Evolutionary conservation across 768 basidiomycete genomes (phyloP), one percentile per base, ranked within the genome.

Genomic region (Leucocoprinus leucothites): DNA sequence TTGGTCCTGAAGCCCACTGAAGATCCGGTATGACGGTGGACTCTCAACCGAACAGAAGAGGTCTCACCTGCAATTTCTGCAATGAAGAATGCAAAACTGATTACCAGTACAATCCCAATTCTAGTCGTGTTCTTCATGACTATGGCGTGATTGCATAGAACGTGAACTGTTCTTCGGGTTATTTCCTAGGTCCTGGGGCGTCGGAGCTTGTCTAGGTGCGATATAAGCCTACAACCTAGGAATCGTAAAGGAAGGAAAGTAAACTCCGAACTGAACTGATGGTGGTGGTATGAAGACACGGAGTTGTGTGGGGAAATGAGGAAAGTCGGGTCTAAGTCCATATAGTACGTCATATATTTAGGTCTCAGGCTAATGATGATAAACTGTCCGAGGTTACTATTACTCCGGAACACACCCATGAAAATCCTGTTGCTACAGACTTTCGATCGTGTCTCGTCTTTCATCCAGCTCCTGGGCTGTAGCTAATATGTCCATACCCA

Each of bases 1-100:
- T 74, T 79, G 0, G 81, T 82, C 43, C 73, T 74, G 62, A 82
- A 80, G 9, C 80, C 81, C 65, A 82, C 81, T 79, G 49, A 9
- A 43, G 44, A 8, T 24, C 36, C 16, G 38, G 31, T 22, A 28
- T 53, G 49, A 41, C 57, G 35, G 57, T 46, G 16, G 28, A 26
- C 42, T 43, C 28, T 18, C 31, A 22, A 28, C 41, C n/a, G 45
- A 35, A 45, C n/a, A 24, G 24, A 51, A 28, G 21, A 34, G 48
- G 42, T 63, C 73, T 35, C 60, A 72, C 80, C 68, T 51, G 73
- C 70, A 47, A 82, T 78, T 64, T 82, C 80, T 34, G 74, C 76
- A 25, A 70, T 61, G 57, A 82, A 81, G 67, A 82, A 82, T 5
- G 68, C 64, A 26, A 76, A 63, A 61, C 78, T 76, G 49, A 81